Evolutionary conservation across 805 yeast species (phyloP), one percentile per base, ranked within the genome.

Genomic region (Wickerhamomyces queroliae): DNA sequence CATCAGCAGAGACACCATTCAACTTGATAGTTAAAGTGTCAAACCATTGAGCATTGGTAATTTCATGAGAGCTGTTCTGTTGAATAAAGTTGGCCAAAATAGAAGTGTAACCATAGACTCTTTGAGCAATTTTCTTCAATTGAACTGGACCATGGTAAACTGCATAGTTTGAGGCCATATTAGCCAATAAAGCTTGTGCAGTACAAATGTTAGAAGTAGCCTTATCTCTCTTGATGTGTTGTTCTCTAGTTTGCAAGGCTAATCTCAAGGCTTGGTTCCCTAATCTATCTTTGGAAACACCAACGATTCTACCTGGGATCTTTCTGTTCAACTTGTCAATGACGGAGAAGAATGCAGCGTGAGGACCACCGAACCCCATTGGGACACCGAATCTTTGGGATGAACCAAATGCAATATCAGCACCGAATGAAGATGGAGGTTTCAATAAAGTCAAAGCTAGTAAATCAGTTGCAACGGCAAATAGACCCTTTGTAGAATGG

Each of bases 141-240:
- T 97, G 96, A 49, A 80, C 70, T 12, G 95, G 90, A 28, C 99
- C 99, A 57, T 93, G 99, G 65, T 90, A 93, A 23, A 93, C 95
- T 5, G 90, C 96, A 60, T 91, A 93, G 76, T 84, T 88, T 20
- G 97, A 89, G 18, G 97, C 81, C 68, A 93, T 88, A 61, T 93
- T 93, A 16, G 99, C 99, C 46, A 93, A 69, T 40, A 93, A 70
- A 19, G 97, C 97, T 69, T 93, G 99, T 8, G 99, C 96, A 16
- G 99, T 93, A 68, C 99, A 93, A 43, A 93, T 93, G 61, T 93
- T 93, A 23, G 96, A 88, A 16, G 99, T 93, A 13, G 99, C 99
- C 66, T 86, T 90, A 61, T 93, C 99, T 62, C 99, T 78, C 63
- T 90, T 86, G 58, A 93, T 93, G 62, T 93, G 99, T 62, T 93